These are phyloP conservation scores for Penicillium sumatraense DNA, from an alignment of 2,329 filamentous ascomycete genomes.

Conservation along the genomic window DNA sequence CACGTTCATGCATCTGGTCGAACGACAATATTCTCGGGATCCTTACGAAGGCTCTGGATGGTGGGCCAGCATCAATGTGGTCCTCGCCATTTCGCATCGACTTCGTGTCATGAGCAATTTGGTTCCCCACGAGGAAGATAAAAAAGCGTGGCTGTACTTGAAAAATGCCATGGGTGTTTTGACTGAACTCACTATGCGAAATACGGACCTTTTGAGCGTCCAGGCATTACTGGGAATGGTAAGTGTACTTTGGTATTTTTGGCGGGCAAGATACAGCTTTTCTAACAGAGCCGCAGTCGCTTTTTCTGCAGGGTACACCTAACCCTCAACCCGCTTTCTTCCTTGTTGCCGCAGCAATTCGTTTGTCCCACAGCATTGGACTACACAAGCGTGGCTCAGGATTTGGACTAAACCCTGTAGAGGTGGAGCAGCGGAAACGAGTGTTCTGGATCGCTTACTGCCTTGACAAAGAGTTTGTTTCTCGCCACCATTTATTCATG, in stretches of 20 bases:
- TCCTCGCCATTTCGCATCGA: slow-evolving; percentile 88
- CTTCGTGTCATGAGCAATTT: slow-evolving; percentile 94
- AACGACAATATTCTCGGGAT: slow-evolving; percentile 88
- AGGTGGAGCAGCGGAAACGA: slow-evolving; percentile 85
- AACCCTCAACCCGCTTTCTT: slow-evolving; percentile 95
- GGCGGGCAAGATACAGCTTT: not conserved
- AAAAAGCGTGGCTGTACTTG: slow-evolving; percentile 91
- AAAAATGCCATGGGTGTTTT: slow-evolving; percentile 97
- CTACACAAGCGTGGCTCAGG: slow-evolving; percentile 91
- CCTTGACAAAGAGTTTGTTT: slow-evolving; percentile 68
- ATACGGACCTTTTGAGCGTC: slow-evolving; percentile 91
- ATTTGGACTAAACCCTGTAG: slow-evolving; percentile 90
- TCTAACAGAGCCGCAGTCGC: slow-evolving; percentile 52
- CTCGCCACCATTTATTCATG: not conserved
- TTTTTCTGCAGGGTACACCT: slow-evolving; percentile 94
- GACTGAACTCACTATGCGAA: slow-evolving; percentile 91
- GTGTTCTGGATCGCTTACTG: slow-evolving; percentile 80
- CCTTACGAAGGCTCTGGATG: slow-evolving; percentile 95
- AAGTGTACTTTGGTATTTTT: slow-evolving; percentile 24
- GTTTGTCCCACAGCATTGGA: slow-evolving; percentile 90
- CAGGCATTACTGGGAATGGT: slow-evolving; percentile 91
- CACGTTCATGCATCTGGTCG: slow-evolving; percentile 96
- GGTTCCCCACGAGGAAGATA: slow-evolving; percentile 86
- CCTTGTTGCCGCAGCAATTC: slow-evolving; percentile 85
- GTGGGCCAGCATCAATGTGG: slow-evolving; percentile 97